phyloP scores from a whole-genome alignment of 2,329 filamentous ascomycete genomes.

The Aspergillus transmontanensis region DNA sequence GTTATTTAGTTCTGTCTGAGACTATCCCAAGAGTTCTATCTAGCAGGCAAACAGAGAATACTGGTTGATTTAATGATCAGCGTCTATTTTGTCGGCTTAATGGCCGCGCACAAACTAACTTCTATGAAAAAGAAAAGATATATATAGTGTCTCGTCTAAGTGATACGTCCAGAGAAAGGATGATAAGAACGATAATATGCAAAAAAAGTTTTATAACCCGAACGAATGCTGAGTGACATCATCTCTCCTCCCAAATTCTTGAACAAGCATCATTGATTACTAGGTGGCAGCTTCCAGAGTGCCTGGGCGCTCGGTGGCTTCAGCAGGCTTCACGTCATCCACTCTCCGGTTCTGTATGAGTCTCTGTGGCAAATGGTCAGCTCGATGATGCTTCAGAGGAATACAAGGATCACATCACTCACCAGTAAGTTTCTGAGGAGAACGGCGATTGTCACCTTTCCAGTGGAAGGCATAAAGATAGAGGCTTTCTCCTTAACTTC shows the following conservation, averaged over 20 bases:
- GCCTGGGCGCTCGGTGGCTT: slow-evolving; percentile 44
- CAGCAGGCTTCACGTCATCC: slow-evolving; percentile 43
- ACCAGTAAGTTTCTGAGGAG: slow-evolving; percentile 86
- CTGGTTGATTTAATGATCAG: neutral
- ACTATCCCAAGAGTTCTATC: neutral
- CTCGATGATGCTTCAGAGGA: neutral
- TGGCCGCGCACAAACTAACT: neutral
- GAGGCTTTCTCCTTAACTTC: slow-evolving; percentile 93
- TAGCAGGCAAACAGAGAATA: neutral
- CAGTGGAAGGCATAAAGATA: slow-evolving; percentile 95
- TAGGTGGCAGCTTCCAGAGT: slow-evolving; percentile 40
- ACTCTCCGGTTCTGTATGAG: slow-evolving; percentile 47
- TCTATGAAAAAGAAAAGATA: neutral
- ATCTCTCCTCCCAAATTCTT: slow-evolving; percentile 10
- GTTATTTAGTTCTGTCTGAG: neutral
- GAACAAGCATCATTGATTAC: slow-evolving; percentile 6
- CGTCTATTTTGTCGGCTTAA: neutral
- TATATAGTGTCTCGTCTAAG: neutral
- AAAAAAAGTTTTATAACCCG: slow-evolving; percentile 17
- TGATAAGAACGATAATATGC: slow-evolving; percentile 8
- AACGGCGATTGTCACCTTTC: slow-evolving; percentile 95
- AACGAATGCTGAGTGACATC: slow-evolving; percentile 13
- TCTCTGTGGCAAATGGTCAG: slow-evolving; percentile 31
- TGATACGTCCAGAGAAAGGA: slow-evolving; percentile 1
- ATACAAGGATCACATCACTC: slow-evolving; percentile 42